Conservation (phyloP, 2,329 filamentous ascomycete species). For the Rutstroemia sp. region DNA sequence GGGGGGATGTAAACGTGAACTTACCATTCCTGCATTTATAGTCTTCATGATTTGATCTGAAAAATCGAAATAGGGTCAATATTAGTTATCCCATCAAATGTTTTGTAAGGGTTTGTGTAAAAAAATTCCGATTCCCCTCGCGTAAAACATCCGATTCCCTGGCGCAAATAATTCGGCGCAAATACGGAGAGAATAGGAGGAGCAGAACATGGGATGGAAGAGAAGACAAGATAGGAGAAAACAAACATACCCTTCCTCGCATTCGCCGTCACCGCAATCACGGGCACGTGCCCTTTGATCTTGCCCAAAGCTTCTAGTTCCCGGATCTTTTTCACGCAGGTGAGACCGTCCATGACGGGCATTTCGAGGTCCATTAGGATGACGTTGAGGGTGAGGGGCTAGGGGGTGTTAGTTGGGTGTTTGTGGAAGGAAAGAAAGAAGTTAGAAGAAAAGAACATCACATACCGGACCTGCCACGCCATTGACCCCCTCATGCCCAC, state of each 20-base stretch:
- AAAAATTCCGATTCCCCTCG: too few relatives aligned
- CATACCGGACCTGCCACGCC: not conserved
- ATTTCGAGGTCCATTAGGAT: slow-evolving; percentile 77
- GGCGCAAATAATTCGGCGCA: too few relatives aligned
- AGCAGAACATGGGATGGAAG: too few relatives aligned
- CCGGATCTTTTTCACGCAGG: slow-evolving; percentile 64
- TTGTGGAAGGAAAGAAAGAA: not conserved
- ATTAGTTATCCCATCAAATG: too few relatives aligned
- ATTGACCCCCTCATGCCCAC: slow-evolving; percentile 28
- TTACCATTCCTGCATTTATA: slow-evolving; percentile 62
- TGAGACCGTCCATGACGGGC: slow-evolving; percentile 77
- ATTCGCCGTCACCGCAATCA: slow-evolving; percentile 74
- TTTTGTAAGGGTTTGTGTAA: too few relatives aligned
- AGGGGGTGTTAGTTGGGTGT: too few relatives aligned
- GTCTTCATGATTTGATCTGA: too few relatives aligned
- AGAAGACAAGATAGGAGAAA: too few relatives aligned
- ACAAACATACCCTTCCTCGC: slow-evolving; percentile 38
- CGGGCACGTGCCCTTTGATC: slow-evolving; percentile 59
- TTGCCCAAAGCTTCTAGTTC: slow-evolving; percentile 56
- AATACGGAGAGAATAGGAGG: too few relatives aligned
- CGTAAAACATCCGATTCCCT: too few relatives aligned
- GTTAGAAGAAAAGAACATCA: not conserved
- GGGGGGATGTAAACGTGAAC: slow-evolving; percentile 19
- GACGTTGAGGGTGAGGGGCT: slow-evolving; percentile 42
- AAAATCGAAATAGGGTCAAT: too few relatives aligned